Evolutionary conservation across 176 grass and related monocot species (phyloP), one percentile per base, ranked within the genome.

Genomic region (Pontederia crassipes): DNA sequence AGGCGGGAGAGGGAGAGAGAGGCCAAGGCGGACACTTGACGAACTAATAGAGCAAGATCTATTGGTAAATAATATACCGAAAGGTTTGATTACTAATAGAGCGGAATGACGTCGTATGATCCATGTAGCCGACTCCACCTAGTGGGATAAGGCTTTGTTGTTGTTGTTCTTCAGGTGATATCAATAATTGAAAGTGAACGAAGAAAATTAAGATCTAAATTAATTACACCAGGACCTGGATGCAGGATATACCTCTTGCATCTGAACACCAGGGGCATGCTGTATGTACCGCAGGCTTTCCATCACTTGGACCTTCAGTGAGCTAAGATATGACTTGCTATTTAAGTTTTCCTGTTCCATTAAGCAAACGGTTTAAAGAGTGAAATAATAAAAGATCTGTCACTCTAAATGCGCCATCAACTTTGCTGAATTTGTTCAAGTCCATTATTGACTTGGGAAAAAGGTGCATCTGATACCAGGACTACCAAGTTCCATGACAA

Each of bases 261-360:
- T 97, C 81, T 97, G 92, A 83, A 97, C 87, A 8, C 92, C 70
- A 64, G 92, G 87, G 68, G 92, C 92, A 73, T 97, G 92, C 50
- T 97, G 87, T 82, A 97, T 97, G 64, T 73, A 81, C 69, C 87
- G 67, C 48, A 97, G 58, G 79, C 87, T 70, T 83, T 97, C 92
- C 79, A 97, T 85, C 49, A 90, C 81, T 77, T 97, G 92, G 75
- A 97, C 73, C 81, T 90, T 97, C 66, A 97, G 75, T 69, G 83
- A 78, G 59, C 92, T 82, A 50, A 97, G 83, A 85, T 97, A 97
- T 24, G 86, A 73, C 73, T 97, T 97, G 55, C 84, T 91, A 80
- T 97, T 97, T 62, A 88, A 65, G 64, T 97, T 97, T 63, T 91
- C 92, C 92, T 97, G 70, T 28, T 77, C 59, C 64, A 51, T 68